A percentile compares a stretch with the other conserved stretches of the same genome.
Evolutionary conservation across 495 filamentous ascomycete species (phyloP).

Genomic region (Lophium mytilinum): DNA sequence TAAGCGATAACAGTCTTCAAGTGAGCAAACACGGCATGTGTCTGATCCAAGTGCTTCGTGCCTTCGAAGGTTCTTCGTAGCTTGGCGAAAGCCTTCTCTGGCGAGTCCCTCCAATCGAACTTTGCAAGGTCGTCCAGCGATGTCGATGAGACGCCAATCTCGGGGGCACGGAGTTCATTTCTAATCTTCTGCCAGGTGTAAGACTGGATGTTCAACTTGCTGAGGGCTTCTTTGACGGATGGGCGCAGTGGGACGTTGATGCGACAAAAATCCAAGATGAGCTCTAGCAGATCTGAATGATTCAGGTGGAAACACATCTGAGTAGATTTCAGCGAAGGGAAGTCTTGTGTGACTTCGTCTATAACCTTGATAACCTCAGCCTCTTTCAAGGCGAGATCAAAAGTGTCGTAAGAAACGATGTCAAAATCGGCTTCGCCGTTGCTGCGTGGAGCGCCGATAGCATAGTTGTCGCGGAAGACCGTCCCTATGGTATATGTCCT

Average conservation of each 20-base stretch:
- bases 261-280: slow-evolving; percentile 81
- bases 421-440: slow-evolving; percentile 93
- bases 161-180: slow-evolving; percentile 68
- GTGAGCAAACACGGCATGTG: slow-evolving; percentile 68
- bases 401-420: slow-evolving; percentile 68
- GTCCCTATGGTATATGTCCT: slow-evolving; percentile 84
- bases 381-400: slow-evolving; percentile 84
- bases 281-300: slow-evolving; percentile 73
- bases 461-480: slow-evolving; percentile 73
- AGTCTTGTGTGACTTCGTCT: slow-evolving; percentile 79
- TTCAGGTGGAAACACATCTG: slow-evolving; percentile 90
- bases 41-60: slow-evolving; percentile 54
- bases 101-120: slow-evolving; percentile 81
- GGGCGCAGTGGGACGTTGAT: slow-evolving; percentile 61
- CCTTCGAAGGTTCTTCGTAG: slow-evolving; percentile 68
- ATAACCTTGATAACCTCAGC: slow-evolving; percentile 91
- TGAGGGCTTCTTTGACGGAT: slow-evolving; percentile 72
- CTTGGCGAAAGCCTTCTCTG: slow-evolving; percentile 63
- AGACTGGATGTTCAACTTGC: slow-evolving; percentile 76
- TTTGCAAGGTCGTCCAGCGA: slow-evolving; percentile 81
- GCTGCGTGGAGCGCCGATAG: slow-evolving; percentile 70
- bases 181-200: slow-evolving; percentile 81
- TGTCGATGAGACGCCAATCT: slow-evolving; percentile 77
- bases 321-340: slow-evolving; percentile 60
- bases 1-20: slow-evolving; percentile 68